These are phyloP conservation scores for Biscutella laevigata DNA, from an alignment of 441 rosid genomes.

Conservation along the genomic window DNA sequence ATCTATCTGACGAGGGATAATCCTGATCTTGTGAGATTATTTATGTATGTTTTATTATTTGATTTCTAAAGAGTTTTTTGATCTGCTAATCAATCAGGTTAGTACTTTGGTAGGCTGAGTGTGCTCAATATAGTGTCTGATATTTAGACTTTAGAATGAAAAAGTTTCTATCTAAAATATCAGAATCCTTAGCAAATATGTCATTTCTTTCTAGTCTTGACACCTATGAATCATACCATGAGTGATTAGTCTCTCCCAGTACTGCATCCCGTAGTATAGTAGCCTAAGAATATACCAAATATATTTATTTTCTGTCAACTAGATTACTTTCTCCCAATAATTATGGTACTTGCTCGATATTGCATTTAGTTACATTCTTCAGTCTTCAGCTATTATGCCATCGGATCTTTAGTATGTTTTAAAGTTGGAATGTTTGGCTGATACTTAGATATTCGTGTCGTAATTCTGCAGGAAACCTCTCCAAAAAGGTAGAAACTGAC, in stretches of 20 bases:
- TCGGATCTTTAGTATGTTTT: too few relatives aligned
- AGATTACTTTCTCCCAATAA: not conserved
- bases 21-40: constrained; percentile 1
- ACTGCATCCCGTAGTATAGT: not conserved
- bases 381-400: too few relatives aligned
- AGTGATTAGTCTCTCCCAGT: not conserved
- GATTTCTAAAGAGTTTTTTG: not conserved
- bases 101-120: not conserved
- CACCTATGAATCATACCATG: too few relatives aligned
- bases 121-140: not conserved
- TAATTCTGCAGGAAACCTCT: constrained; percentile 28
- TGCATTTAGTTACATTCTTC: too few relatives aligned
- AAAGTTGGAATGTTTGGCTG: constrained; percentile 10
- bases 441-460: constrained; percentile 4
- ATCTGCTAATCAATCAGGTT: not conserved
- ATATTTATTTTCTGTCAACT: not conserved
- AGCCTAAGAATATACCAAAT: not conserved
- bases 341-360: not conserved
- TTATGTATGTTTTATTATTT: not conserved
- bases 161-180: not conserved
- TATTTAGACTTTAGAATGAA: not conserved
- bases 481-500: constrained; percentile 31
- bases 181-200: not conserved
- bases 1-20: not conserved
- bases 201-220: not conserved